Conservation (phyloP, 2,329 filamentous ascomycete species). For the Capronia americana region DNA sequence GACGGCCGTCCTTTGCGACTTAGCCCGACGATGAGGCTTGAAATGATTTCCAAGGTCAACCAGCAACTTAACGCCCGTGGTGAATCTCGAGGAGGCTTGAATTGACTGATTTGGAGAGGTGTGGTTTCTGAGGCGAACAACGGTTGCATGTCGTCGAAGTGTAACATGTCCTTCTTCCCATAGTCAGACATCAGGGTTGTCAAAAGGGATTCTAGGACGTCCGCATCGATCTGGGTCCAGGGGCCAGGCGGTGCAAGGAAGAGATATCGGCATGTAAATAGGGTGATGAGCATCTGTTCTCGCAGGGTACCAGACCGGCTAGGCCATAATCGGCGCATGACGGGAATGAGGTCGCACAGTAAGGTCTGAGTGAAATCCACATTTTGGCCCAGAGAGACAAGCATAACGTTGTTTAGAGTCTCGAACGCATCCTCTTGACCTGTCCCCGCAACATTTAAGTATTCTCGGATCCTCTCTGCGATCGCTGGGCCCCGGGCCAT, state of each 20-base stretch:
- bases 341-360: conserved; percentile 68
- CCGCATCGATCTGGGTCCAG: conserved; percentile 43
- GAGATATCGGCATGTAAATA: conserved; percentile 70
- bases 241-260: conserved; percentile 54
- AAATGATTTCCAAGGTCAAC: conserved; percentile 49
- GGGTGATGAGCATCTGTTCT: conserved; percentile 76
- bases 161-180: conserved; percentile 73
- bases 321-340: conserved; percentile 77
- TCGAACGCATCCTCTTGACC: conserved; percentile 76
- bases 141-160: conserved; percentile 77
- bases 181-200: conserved; percentile 76
- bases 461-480: conserved; percentile 27
- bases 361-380: conserved; percentile 66
- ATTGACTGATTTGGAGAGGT: conserved; percentile 48
- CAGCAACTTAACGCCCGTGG: conserved; percentile 49
- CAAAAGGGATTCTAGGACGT: conserved; percentile 22
- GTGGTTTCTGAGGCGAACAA: conserved; percentile 40
- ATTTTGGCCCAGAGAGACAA: conserved; percentile 71
- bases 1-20: conserved; percentile 10
- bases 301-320: conserved; percentile 70
- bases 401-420: conserved; percentile 74
- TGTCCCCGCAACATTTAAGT: conserved; percentile 25
- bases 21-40: conserved; percentile 41
- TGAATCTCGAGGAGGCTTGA: conserved; percentile 47
- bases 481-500: conserved; percentile 32